Evolutionary conservation across 176 grass and related monocot species (phyloP), one percentile per base, ranked within the genome.

Genomic region (Phragmites australis): DNA sequence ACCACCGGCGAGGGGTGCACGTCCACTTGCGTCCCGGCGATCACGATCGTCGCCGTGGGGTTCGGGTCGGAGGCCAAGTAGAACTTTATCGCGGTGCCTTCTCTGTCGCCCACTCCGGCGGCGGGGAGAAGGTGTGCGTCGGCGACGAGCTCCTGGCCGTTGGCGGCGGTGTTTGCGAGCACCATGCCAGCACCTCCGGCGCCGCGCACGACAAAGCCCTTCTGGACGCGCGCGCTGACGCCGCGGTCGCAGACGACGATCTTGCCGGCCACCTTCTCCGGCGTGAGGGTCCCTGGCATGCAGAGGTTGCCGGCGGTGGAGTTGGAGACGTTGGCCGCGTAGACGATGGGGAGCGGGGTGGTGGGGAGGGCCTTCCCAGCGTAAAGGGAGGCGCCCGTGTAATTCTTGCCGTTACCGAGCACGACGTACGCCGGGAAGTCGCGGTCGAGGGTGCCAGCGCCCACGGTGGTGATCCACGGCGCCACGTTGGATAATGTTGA

Each of bases 401-500:
- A 89, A 77, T 97, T 97, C 26, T 84, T 86, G 6, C 94, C 94
- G 68, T 97, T 74, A 26, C 94, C 92, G 55, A 97, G 89, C 19
- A n/a, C 10, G 8, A 94, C 90, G 86, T 94, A 89, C 2, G 92
- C 94, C 18, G 94, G 94, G 92, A 97, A 97, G 85, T 94, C 90
- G 30, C 94, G 94, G 74, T 94, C 94, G 49, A 92, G 81, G 0
- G 92, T 97, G 6, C 94, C 92, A 0, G 94, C 94, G 0, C 91
- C 92, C 0, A 97, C 94, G 69, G 91, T 94, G 65, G 91, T 94
- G 65, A 94, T 94, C 92, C 91, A 94, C 5, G 94, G 89, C 46
- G 91, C 94, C 1, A 90, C 89, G 77, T 97, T 97, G 48, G 91
- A 97, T 15, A 97, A 82, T 6, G 87, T 93, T 55, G 91, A 65